A percentile compares a stretch with the other conserved stretches of the same genome.
Evolutionary conservation across 108 stramenopile genomes (phyloP).

Genomic region (Mediolabrus comicus): DNA sequence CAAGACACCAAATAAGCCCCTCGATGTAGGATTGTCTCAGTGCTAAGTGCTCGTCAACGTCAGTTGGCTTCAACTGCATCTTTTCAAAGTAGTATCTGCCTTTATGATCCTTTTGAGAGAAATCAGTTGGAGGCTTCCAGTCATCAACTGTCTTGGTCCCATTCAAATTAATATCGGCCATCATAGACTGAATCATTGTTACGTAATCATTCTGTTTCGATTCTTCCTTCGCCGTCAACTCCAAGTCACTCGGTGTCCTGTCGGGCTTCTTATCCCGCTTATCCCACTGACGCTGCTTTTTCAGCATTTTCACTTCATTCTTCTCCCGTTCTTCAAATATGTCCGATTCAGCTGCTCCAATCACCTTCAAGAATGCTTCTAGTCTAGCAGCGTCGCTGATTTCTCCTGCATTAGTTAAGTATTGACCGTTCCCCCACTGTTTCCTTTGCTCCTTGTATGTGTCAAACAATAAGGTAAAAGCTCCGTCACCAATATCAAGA

Average conservation of each 20-base stretch:
- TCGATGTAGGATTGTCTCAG: conserved; percentile 88
- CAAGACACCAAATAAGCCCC: conserved; percentile 98
- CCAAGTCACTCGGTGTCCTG: conserved; percentile 74
- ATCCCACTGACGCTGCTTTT: conserved; percentile 82
- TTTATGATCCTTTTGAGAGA: conserved; percentile 89
- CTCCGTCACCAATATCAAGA: conserved; percentile 96
- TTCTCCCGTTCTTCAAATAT: conserved; percentile 80
- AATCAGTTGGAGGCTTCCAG: conserved; percentile 49
- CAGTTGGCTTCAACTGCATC: conserved; percentile 81
- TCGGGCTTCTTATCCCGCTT: conserved; percentile 73
- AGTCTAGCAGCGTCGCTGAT: conserved; percentile 75
- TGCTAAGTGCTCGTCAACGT: conserved; percentile 65
- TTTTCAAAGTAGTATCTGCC: conserved; percentile 96
- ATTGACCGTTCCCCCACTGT: conserved; percentile 82
- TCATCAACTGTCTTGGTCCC: conserved; percentile 62
- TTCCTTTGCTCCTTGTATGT: conserved; percentile 89
- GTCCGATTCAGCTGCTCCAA: conserved; percentile 87
- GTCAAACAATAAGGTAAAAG: conserved; percentile 92
- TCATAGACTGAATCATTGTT: conserved; percentile 62
- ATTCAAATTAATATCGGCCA: conserved; percentile 49
- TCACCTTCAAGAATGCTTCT: conserved; percentile 77
- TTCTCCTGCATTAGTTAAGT: conserved; percentile 87
- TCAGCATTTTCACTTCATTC: conserved; percentile 70
- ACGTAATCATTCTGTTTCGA: conserved; percentile 78
- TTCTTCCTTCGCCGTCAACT: conserved; percentile 71